Conservation (phyloP, 345 rosid species). For the Sisymbrium irio region DNA sequence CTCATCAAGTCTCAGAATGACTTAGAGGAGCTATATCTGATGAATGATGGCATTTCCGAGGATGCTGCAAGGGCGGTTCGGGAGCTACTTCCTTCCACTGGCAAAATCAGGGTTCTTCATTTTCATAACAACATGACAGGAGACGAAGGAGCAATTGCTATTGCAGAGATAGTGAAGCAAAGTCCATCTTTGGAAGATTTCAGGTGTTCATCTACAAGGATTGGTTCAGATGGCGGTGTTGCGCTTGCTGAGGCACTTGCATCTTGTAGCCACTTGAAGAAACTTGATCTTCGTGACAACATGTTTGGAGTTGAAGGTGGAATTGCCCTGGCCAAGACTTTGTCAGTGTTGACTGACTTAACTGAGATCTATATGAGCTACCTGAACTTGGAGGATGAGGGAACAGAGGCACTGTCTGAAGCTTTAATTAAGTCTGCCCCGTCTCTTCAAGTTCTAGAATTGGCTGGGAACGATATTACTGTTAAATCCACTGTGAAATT, state of each 20-base stretch:
- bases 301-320: conserved; percentile 89
- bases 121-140: conserved; percentile 96
- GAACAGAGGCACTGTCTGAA: conserved; percentile 54
- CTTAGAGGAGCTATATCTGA: conserved; percentile 77
- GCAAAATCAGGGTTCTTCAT: conserved; percentile 69
- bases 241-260: conserved; percentile 71
- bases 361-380: conserved; percentile 79
- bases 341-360: conserved; percentile 46
- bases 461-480: conserved; percentile 89
- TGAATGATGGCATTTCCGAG: conserved; percentile 90
- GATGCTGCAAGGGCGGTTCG: conserved; percentile 81
- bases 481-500: conserved; percentile 48
- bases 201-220: conserved; percentile 76
- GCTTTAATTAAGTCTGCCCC: conserved; percentile 67
- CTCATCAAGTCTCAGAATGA: conserved; percentile 66
- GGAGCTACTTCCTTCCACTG: conserved; percentile 79
- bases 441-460: conserved; percentile 72
- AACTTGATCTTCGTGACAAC: conserved; percentile 87
- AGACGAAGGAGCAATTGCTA: conserved; percentile 75
- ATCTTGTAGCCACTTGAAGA: conserved; percentile 57
- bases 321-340: conserved; percentile 55
- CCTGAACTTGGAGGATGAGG: conserved; percentile 86
- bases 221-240: conserved; percentile 78
- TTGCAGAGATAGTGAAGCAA: conserved; percentile 57
- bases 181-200: conserved; percentile 70